A percentile compares a stretch with the other conserved stretches of the same genome.
phyloP scores from a whole-genome alignment of 345 rosid genomes.

The Melastoma malabathricum region DNA sequence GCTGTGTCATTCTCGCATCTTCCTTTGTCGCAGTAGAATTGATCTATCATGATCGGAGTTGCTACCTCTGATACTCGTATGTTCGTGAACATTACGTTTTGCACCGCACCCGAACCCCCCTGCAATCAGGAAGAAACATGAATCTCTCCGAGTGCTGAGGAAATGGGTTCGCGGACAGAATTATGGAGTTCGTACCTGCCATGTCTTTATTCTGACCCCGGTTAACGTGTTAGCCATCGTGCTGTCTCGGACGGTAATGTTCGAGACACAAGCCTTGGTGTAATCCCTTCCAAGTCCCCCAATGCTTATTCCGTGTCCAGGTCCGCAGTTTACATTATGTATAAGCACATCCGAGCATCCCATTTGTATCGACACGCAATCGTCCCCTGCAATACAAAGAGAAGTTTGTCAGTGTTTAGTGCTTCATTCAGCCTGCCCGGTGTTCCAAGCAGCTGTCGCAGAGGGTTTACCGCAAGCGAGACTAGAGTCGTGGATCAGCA shows the following conservation, averaged over 20 bases:
- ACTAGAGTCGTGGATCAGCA: conserved; percentile 34
- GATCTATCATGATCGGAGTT: conserved; percentile 73
- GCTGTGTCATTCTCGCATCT: conserved; percentile 54
- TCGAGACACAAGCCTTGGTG: conserved; percentile 73
- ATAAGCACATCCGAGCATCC: conserved; percentile 72
- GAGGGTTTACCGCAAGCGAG: conserved; percentile 60
- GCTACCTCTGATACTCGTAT: conserved; percentile 61
- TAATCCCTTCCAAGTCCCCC: conserved; percentile 69
- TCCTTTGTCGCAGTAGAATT: conserved; percentile 58
- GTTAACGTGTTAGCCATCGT: conserved; percentile 38
- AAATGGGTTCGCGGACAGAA: background rate
- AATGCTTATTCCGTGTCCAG: conserved; percentile 95
- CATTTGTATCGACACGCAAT: conserved; percentile 72
- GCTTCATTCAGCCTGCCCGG: no score
- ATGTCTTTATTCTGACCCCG: conserved; percentile 84
- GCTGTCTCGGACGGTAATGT: conserved; percentile 61
- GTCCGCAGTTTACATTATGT: conserved; percentile 66
- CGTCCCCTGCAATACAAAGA: conserved; percentile 68
- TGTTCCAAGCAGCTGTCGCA: no score
- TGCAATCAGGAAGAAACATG: conserved; percentile 14
- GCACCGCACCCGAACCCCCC: conserved; percentile 89
- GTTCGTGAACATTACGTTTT: conserved; percentile 73
- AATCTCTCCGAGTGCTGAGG: no score
- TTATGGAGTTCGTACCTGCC: conserved; percentile 49
- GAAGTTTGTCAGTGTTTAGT: background rate